These are phyloP conservation scores for Chlamydomonas urium DNA, from an alignment of 139 green algal genomes.

Conservation along the genomic window DNA sequence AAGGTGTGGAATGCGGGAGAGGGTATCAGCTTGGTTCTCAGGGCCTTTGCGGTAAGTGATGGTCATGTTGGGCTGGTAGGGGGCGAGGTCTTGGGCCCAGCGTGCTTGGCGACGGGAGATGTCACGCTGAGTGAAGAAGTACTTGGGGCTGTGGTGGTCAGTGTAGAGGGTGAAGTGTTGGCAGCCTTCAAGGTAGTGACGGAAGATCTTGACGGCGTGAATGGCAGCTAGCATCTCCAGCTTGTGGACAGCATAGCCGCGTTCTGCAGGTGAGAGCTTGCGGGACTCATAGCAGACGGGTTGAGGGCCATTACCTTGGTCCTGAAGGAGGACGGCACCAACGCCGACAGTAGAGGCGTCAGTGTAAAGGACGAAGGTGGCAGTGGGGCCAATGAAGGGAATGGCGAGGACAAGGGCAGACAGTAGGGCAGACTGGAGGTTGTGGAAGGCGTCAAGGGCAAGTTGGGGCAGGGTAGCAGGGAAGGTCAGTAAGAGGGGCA, in stretches of 20 bases:
- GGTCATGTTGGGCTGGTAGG: slow-evolving; percentile 22
- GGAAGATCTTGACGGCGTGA: slow-evolving; percentile 25
- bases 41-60: slow-evolving; percentile 32
- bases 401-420: neutral
- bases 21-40: slow-evolving; percentile 32
- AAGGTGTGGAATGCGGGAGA: slow-evolving; percentile 16
- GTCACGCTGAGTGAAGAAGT: slow-evolving; percentile 31
- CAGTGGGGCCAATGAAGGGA: neutral
- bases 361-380: slow-evolving; percentile 17
- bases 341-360: slow-evolving; percentile 32
- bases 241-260: slow-evolving; percentile 39
- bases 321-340: slow-evolving; percentile 32
- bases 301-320: slow-evolving; percentile 15
- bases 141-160: slow-evolving; percentile 17
- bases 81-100: slow-evolving; percentile 32
- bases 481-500: slow-evolving; percentile 3
- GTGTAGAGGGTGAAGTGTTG: slow-evolving; percentile 31
- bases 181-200: slow-evolving; percentile 34
- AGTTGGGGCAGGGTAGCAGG: neutral
- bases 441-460: neutral
- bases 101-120: slow-evolving; percentile 30
- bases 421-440: neutral
- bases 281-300: slow-evolving; percentile 32
- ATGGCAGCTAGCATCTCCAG: slow-evolving; percentile 44
- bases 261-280: slow-evolving; percentile 29